Evolutionary conservation across 1,139 yeast species (phyloP).

Genomic region (Saccharomyces hybrid): DNA sequence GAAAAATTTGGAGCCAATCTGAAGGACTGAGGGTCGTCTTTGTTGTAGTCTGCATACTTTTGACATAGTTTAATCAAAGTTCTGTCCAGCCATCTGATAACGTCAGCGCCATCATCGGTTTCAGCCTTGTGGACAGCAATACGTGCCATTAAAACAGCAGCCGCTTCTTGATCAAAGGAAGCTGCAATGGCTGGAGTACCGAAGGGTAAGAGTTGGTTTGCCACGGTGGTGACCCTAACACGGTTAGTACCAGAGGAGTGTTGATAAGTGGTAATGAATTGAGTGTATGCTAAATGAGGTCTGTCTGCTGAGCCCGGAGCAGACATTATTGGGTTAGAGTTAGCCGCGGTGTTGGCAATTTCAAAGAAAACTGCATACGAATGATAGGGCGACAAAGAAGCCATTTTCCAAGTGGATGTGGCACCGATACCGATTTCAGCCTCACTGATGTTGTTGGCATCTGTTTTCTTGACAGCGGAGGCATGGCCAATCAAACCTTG

Average conservation of each 20-base stretch:
- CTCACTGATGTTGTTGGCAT: conserved; percentile 71
- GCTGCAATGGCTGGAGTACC: conserved; percentile 47
- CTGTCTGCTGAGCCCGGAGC: conserved; percentile 34
- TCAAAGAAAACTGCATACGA: conserved; percentile 87
- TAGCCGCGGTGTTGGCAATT: conserved; percentile 48
- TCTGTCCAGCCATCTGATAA: conserved; percentile 82
- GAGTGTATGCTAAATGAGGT: conserved; percentile 37
- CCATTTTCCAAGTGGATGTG: conserved; percentile 78
- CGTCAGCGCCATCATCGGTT: conserved; percentile 65
- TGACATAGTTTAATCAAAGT: conserved; percentile 77
- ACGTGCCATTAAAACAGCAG: conserved; percentile 93
- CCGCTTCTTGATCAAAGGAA: conserved; percentile 97
- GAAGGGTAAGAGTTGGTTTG: conserved; percentile 50
- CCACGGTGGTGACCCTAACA: conserved; percentile 84
- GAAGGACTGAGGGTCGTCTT: conserved; percentile 70
- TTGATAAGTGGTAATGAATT: conserved; percentile 71
- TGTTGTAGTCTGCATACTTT: conserved; percentile 79
- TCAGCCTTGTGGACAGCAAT: conserved; percentile 87
- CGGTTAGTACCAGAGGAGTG: conserved; percentile 78
- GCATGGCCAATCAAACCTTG: conserved; percentile 96
- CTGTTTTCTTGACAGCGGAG: conserved; percentile 56
- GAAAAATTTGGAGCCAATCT: conserved; percentile 72
- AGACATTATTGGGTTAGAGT: not conserved
- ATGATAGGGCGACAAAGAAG: conserved; percentile 77
- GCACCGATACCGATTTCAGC: conserved; percentile 92